Conservation (phyloP, 2,329 filamentous ascomycete species). For the Delphinella strobiligena region DNA sequence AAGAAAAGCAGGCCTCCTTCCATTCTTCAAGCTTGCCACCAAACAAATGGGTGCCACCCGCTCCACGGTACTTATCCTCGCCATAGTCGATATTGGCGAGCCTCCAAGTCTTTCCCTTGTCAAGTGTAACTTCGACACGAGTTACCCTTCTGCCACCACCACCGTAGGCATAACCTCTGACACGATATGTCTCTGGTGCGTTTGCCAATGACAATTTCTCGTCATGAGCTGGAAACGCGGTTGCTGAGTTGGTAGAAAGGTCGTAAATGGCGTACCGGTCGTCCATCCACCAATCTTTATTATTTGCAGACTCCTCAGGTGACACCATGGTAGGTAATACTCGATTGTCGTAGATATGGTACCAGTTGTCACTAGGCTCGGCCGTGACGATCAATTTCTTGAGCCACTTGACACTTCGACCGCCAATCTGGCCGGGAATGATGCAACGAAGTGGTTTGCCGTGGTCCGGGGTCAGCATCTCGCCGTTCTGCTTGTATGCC, state of each 20-base stretch:
- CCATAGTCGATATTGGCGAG: conserved; percentile 69
- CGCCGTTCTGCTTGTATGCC: conserved; percentile 84
- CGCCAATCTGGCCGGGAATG: conserved; percentile 84
- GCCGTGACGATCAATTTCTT: conserved; percentile 68
- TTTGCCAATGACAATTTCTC: conserved; percentile 47
- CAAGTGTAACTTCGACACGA: conserved; percentile 69
- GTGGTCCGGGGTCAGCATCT: conserved; percentile 67
- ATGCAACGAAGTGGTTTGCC: conserved; percentile 72
- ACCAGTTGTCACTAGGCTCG: conserved; percentile 80
- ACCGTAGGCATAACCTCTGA: conserved; percentile 75
- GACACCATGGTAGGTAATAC: conserved; percentile 78
- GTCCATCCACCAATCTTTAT: conserved; percentile 72
- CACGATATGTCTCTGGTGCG: conserved; percentile 43
- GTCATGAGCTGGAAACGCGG: conserved; percentile 67
- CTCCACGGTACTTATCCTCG: conserved; percentile 69
- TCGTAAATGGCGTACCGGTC: conserved; percentile 91
- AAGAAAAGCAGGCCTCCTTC: conserved; percentile 75
- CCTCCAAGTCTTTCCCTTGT: conserved; percentile 70
- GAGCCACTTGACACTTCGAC: conserved; percentile 87
- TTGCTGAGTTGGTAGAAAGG: conserved; percentile 74
- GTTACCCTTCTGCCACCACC: conserved; percentile 78
- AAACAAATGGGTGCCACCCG: conserved; percentile 52
- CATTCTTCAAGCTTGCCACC: conserved; percentile 69
- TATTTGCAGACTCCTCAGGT: conserved; percentile 64
- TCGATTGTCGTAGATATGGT: conserved; percentile 87